phyloP scores from a whole-genome alignment of 1,284 basidiomycete species.

The Irpex sp. region DNA sequence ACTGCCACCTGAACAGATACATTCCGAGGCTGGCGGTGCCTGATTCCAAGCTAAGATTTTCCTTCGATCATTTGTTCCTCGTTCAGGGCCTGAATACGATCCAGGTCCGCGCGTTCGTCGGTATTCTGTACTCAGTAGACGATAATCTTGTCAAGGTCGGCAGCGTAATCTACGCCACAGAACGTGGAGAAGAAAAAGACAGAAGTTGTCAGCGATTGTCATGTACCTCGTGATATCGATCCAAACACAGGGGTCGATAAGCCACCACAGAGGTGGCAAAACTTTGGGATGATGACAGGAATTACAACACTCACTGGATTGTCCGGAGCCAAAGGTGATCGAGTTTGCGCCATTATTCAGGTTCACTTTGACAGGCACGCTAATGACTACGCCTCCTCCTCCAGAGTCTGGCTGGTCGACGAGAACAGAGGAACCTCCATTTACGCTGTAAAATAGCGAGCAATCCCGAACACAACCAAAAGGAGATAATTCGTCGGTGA shows the following conservation, averaged over 20 bases:
- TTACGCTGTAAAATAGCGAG: slow-evolving; percentile 38
- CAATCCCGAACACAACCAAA: too few relatives aligned
- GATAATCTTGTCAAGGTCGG: slow-evolving; percentile 60
- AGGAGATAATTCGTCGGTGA: too few relatives aligned
- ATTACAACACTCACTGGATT: slow-evolving; percentile 39
- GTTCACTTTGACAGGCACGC: slow-evolving; percentile 52
- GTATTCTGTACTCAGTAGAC: slow-evolving; percentile 36
- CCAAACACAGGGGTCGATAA: neutral
- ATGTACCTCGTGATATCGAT: neutral
- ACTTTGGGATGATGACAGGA: neutral
- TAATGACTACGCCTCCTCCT: slow-evolving; percentile 47
- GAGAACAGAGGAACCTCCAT: slow-evolving; percentile 46
- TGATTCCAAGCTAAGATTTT: too few relatives aligned
- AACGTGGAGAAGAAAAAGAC: neutral
- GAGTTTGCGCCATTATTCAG: slow-evolving; percentile 50
- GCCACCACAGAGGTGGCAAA: too few relatives aligned
- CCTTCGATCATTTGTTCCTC: neutral
- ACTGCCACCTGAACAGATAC: neutral
- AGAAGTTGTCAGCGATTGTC: neutral
- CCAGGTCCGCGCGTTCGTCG: neutral
- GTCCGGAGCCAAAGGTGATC: slow-evolving; percentile 47
- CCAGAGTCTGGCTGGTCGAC: slow-evolving; percentile 59
- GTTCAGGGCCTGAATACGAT: neutral
- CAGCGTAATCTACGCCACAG: slow-evolving; percentile 43
- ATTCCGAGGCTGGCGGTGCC: too few relatives aligned